phyloP scores from a whole-genome alignment of 371 early-diverging fungal species.

The Mycotypha africana region DNA sequence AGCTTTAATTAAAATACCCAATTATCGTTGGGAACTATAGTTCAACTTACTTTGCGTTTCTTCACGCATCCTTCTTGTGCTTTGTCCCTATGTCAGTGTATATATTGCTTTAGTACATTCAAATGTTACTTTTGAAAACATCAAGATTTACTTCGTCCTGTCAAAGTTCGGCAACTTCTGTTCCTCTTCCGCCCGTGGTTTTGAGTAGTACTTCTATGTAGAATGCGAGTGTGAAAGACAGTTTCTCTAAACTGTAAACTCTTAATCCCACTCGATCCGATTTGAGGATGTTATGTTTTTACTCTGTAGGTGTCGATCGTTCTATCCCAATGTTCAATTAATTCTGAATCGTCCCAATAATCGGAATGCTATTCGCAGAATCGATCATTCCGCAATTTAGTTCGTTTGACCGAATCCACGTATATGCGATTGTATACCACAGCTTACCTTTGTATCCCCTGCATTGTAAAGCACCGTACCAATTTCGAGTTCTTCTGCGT shows the following conservation, averaged over 20 bases:
- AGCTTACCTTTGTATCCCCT: slow-evolving; percentile 7
- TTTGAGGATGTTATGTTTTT: background rate
- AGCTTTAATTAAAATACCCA: no score
- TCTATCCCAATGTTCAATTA: slow-evolving; percentile 25
- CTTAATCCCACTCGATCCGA: background rate
- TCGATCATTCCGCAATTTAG: no score
- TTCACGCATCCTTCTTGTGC: no score
- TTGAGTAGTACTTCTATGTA: background rate
- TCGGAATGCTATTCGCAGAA: slow-evolving; percentile 15
- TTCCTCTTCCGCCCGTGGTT: no score
- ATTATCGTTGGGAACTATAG: no score
- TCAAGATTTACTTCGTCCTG: background rate
- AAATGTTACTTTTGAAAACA: no score
- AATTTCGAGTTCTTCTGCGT: background rate
- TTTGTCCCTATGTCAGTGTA: no score
- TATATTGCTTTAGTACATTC: no score
- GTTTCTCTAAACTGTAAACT: background rate
- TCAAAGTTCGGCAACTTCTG: background rate
- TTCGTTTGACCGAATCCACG: background rate
- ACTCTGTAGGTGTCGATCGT: slow-evolving; percentile 18
- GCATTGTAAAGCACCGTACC: slow-evolving; percentile 15
- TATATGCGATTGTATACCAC: background rate
- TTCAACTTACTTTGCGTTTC: no score
- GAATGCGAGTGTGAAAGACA: background rate
- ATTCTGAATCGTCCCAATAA: slow-evolving; percentile 22